Base-by-base conservation (phyloP, 23 red algal species). In the Gracilaria caudata region DNA sequence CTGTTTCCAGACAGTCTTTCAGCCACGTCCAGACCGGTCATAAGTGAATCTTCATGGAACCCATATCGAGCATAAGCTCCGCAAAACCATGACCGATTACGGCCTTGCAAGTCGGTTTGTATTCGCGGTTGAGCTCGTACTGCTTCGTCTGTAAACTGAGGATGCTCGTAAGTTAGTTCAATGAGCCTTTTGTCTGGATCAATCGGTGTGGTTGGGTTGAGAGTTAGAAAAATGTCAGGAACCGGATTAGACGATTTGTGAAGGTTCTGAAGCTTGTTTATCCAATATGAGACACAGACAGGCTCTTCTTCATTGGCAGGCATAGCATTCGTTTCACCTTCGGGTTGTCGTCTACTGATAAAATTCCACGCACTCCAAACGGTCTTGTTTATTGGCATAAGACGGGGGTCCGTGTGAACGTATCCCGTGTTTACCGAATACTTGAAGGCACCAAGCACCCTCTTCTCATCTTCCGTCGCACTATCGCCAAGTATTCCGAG, bases 291-390 rank as follows among this genome's bases (percentile, higher is more conserved):
- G 12, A 95, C 90, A 74, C 92, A 94, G 24, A 95, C 92, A 20
- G 88, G 85, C 17, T 70, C 82, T 53, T 94, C 84, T 11, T 66
- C 83, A 75, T 75, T 21, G 0, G 61, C 17, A 66, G 30, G 12
- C 13, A 40, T 10, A 17, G 40, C 24, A 29, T 32, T 49, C 10
- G 21, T 17, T 32, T 75, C 38, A 29, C 49, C 39, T 14, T 24
- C n/a, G 5, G 70, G 35, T 68, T 34, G 54, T 21, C 23, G 40
- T 47, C 68, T 55, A 0, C 84, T 51, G 23, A 95, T 82, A 90
- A 98, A 95, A 49, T 98, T 98, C 96, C 96, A 98, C 36, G 92
- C 66, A 39, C 88, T 90, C 96, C 96, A 98, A 53, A 82, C 78
- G 2, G 47, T 20, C 41, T 54, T 83, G 35, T 86, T 77, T 14